Evolutionary conservation across 192 early-diverging fungal genomes (phyloP).

Genomic region (Entomortierella beljakovae): DNA sequence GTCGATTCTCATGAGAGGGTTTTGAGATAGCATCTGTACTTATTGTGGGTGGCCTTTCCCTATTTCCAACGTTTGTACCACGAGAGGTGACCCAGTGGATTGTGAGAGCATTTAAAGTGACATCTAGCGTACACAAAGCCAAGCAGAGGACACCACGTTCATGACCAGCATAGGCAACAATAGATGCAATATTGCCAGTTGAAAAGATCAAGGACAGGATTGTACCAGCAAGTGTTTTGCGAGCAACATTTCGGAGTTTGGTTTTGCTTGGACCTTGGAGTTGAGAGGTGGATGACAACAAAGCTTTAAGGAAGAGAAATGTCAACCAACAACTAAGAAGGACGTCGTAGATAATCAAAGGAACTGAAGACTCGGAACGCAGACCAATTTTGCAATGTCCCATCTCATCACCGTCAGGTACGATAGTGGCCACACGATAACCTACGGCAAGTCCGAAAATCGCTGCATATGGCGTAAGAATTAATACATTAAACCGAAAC

Average conservation of each 20-base stretch:
- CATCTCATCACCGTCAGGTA: background rate
- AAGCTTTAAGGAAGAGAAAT: slow-evolving; percentile 19
- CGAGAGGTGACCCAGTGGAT: slow-evolving; percentile 61
- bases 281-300: slow-evolving; percentile 40
- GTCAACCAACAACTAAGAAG: slow-evolving; percentile 32
- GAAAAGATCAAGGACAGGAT: slow-evolving; percentile 51
- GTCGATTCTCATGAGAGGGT: too few relatives aligned
- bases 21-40: too few relatives aligned
- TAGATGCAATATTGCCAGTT: slow-evolving; percentile 50
- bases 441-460: slow-evolving; percentile 43
- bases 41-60: too few relatives aligned
- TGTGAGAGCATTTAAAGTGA: slow-evolving; percentile 57
- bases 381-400: slow-evolving; percentile 42
- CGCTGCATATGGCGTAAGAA: slow-evolving; percentile 47
- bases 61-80: background rate
- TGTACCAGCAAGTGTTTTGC: slow-evolving; percentile 51
- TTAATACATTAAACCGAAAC: slow-evolving; percentile 53
- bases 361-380: background rate
- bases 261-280: slow-evolving; percentile 38
- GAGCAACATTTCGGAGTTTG: slow-evolving; percentile 45
- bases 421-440: slow-evolving; percentile 16
- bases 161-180: slow-evolving; percentile 44
- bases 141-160: slow-evolving; percentile 60
- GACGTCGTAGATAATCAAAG: slow-evolving; percentile 36
- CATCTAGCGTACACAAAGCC: slow-evolving; percentile 57